Base-by-base conservation (phyloP, 164 flowering plant genomes). In the Protea cynaroides region DNA sequence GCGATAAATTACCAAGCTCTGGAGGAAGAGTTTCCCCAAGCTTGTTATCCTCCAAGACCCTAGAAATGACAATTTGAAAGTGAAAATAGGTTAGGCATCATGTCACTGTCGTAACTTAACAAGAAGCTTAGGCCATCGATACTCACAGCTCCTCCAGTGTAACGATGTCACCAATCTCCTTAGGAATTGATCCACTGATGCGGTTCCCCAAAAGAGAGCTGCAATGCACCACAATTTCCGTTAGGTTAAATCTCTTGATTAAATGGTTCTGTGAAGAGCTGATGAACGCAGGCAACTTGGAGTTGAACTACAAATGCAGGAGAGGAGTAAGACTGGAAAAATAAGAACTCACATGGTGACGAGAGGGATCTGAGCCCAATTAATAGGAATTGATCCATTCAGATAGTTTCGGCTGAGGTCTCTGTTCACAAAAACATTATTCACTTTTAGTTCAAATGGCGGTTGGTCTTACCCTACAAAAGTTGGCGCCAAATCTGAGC, bases 141-240 rank as follows among this genome's bases (percentile, higher is more conserved):
- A 51, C 73, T 68, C 69, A 76, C 79, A 76, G 21, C 19, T 52
- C 61, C 55, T 22, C 60, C 4, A 76, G 65, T 0, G 76, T 69
- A 50, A 36, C 0, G 34, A 73, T 70, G 21, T 53, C 40, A 13
- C 79, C 76, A 18, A 76, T 18, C 49, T 70, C 74, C 46, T 37
- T 54, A 1, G 79, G 79, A 24, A 76, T 73, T 8, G 56, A 15
- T 64, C 76, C 98, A 64, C 63, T 75, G 7, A 88, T 47, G 23
- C 84, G 84, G 74, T 93, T 93, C 56, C 86, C 98, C 61, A 84
- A 36, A 53, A 81, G 64, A 8, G 81, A 65, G 70, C 98, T 92
- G 82, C 55, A 67, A 40, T 49, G 50, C 54, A 64, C 49, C 17
- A 54, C 12, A 17, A 8, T 7, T n/a, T 44, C 38, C 34, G 19